These are phyloP conservation scores for Aspergillus quadrilineatus DNA, from an alignment of 2,329 filamentous ascomycete genomes.

Conservation along the genomic window DNA sequence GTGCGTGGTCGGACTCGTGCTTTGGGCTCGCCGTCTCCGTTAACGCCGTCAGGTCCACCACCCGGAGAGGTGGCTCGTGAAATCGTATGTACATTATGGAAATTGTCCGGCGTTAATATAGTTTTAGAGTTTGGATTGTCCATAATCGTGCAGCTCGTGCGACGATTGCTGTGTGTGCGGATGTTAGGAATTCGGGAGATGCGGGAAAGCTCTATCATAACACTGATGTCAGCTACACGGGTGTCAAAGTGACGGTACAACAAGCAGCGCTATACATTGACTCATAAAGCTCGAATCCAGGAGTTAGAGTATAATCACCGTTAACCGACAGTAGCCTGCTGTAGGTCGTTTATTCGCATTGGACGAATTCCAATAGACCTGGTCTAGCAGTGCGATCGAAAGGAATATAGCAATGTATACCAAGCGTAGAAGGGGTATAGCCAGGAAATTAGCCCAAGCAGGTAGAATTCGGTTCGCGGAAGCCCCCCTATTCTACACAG, in stretches of 20 bases:
- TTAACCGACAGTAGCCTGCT: constrained; percentile 26
- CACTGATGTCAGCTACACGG: constrained; percentile 25
- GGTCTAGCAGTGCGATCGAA: constrained; percentile 18
- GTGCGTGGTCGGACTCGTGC: constrained; percentile 77
- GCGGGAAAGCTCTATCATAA: constrained; percentile 28
- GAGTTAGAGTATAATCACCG: constrained; percentile 21
- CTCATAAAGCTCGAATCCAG: constrained; percentile 23
- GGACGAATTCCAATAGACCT: constrained; percentile 14
- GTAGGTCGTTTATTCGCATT: constrained; percentile 30
- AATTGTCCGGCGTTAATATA: constrained; percentile 40
- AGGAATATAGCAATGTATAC: constrained; percentile 11
- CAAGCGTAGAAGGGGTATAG: not conserved
- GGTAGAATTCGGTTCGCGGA: not conserved
- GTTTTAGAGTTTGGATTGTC: constrained; percentile 34
- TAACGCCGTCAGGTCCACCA: constrained; percentile 47
- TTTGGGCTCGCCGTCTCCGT: constrained; percentile 57
- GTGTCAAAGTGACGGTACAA: not conserved
- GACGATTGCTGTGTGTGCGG: constrained; percentile 18
- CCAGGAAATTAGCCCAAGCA: not conserved
- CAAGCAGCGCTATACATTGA: constrained; percentile 17
- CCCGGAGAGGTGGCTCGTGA: constrained; percentile 87
- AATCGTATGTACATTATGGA: constrained; percentile 60
- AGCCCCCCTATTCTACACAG: constrained; percentile 11
- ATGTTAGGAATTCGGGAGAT: constrained; percentile 21
- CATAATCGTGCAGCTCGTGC: constrained; percentile 31